Conservation (phyloP, 345 rosid genomes). For the Dimocarpus longan region DNA sequence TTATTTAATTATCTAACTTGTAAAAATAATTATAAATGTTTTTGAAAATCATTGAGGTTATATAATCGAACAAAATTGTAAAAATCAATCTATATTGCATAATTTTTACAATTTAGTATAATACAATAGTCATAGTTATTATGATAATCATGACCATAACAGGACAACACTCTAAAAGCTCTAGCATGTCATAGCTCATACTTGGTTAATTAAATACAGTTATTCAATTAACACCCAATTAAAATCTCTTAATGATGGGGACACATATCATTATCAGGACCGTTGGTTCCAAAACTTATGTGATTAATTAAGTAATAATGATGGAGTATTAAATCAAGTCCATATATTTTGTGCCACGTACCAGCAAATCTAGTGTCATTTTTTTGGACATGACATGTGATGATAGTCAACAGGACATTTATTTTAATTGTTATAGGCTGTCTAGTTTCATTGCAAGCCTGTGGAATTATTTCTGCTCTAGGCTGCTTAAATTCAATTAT, state of each 20-base stretch:
- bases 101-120: no score
- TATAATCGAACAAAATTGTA: no score
- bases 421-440: background rate
- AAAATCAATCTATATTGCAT: no score
- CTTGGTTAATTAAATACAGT: background rate
- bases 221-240: background rate
- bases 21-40: no score
- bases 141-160: background rate
- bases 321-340: background rate
- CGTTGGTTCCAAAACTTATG: no score
- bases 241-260: background rate
- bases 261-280: background rate
- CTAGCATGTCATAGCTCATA: slow-evolving; percentile 10
- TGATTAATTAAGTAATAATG: background rate
- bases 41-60: no score
- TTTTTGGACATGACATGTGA: slow-evolving; percentile 21
- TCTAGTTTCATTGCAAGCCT: background rate
- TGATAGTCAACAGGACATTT: background rate
- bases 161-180: background rate
- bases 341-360: slow-evolving; percentile 1
- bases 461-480: background rate
- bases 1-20: no score
- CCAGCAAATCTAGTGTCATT: background rate
- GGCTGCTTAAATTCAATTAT: background rate
- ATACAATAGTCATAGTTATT: background rate